Evolutionary conservation across 352 stramenopile species (phyloP).

Genomic region (Phytopythium delawarense): DNA sequence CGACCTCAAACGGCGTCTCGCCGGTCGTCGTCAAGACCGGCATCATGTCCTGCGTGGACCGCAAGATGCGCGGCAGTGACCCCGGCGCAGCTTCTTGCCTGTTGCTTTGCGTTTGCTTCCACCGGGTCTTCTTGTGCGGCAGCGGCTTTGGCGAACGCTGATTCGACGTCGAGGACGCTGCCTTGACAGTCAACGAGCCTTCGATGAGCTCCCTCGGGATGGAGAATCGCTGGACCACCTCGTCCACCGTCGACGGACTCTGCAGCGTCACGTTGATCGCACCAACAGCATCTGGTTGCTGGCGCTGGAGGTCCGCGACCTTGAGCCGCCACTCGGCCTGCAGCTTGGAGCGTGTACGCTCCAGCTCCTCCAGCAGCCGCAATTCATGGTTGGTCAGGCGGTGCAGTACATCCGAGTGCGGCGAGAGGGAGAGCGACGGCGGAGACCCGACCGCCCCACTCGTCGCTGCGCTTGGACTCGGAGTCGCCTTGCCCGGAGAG

Average conservation of each 20-base stretch:
- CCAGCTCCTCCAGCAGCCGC: slow-evolving; percentile 70
- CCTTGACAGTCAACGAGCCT: not conserved
- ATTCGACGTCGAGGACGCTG: slow-evolving; percentile 16
- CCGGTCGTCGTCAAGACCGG: slow-evolving; percentile 63
- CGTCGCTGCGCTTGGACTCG: not conserved
- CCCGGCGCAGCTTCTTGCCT: not conserved
- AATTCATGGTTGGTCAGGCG: slow-evolving; percentile 77
- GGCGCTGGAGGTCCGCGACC: slow-evolving; percentile 38
- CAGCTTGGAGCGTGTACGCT: slow-evolving; percentile 62
- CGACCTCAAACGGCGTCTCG: slow-evolving; percentile 74
- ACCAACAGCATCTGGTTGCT: slow-evolving; percentile 29
- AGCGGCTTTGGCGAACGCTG: slow-evolving; percentile 39
- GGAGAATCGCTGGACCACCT: slow-evolving; percentile 37
- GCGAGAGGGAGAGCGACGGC: slow-evolving; percentile 16
- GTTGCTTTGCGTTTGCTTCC: not conserved
- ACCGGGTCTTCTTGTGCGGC: slow-evolving; percentile 36
- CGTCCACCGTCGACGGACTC: slow-evolving; percentile 21
- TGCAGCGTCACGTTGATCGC: slow-evolving; percentile 12
- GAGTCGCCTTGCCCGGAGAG: slow-evolving; percentile 5
- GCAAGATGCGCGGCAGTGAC: slow-evolving; percentile 15
- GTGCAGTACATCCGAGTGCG: slow-evolving; percentile 60
- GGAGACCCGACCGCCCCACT: not conserved
- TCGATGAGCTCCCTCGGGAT: slow-evolving; percentile 12
- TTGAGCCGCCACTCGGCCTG: slow-evolving; percentile 70
- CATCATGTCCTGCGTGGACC: slow-evolving; percentile 54